These are phyloP conservation scores for Caryopteris hybrid DNA, from an alignment of 305 asterid species.

Conservation along the genomic window DNA sequence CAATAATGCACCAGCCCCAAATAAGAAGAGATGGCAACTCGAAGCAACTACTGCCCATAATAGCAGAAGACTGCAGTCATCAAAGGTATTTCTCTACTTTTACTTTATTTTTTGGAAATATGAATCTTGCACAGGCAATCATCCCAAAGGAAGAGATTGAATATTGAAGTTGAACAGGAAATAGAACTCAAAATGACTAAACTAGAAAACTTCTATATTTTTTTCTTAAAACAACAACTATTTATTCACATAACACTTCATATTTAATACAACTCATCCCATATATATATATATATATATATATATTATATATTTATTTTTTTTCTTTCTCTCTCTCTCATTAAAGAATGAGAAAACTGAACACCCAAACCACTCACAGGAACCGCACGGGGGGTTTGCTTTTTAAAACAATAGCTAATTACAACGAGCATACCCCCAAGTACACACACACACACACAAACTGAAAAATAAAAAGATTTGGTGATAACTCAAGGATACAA, in stretches of 20 bases:
- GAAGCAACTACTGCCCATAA: neutral
- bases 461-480: neutral
- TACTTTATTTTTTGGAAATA: neutral
- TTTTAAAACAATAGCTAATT: slow-evolving; percentile 8
- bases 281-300: too few relatives aligned
- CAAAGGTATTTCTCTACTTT: neutral
- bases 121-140: neutral
- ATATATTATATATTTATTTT: too few relatives aligned
- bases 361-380: slow-evolving; percentile 3
- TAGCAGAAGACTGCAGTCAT: neutral
- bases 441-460: too few relatives aligned
- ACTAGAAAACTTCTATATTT: neutral
- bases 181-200: neutral
- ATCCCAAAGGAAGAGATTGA: neutral
- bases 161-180: neutral
- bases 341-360: neutral
- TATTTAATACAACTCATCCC: neutral
- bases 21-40: neutral
- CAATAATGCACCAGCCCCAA: neutral
- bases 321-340: too few relatives aligned
- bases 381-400: neutral
- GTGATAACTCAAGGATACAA: slow-evolving; percentile 66
- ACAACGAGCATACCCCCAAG: neutral
- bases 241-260: neutral
- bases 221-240: neutral